phyloP scores from a whole-genome alignment of 2,329 filamentous ascomycete species.

The Aureobasidium sp. region DNA sequence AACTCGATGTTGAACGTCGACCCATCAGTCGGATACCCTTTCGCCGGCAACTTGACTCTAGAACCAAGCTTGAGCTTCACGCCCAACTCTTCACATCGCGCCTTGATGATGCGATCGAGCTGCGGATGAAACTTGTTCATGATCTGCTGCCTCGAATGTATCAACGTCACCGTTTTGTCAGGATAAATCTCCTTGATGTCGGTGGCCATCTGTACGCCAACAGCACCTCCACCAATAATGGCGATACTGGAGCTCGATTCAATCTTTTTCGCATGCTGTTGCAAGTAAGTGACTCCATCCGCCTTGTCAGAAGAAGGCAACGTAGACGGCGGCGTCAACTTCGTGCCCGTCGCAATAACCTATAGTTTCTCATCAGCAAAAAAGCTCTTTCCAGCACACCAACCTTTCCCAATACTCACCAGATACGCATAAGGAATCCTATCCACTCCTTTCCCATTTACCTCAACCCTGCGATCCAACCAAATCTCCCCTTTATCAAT shows the following conservation, averaged over 20 bases:
- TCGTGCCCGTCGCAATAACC: constrained; percentile 16
- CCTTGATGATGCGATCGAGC: constrained; percentile 34
- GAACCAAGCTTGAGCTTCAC: constrained; percentile 45
- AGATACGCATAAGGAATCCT: constrained; percentile 12
- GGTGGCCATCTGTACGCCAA: constrained; percentile 54
- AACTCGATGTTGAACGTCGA: constrained; percentile 34
- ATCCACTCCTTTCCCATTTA: neutral
- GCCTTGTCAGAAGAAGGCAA: constrained; percentile 11
- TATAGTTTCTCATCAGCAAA: neutral
- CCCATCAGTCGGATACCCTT: constrained; percentile 22
- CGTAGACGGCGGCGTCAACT: constrained; percentile 11
- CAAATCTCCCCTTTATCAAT: constrained; percentile 3
- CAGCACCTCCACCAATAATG: constrained; percentile 50
- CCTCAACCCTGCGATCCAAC: constrained; percentile 9
- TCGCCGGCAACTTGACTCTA: constrained; percentile 22
- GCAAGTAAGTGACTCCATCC: constrained; percentile 14
- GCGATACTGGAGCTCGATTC: constrained; percentile 4
- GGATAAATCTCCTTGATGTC: constrained; percentile 53
- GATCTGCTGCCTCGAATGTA: constrained; percentile 50
- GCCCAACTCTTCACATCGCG: constrained; percentile 41
- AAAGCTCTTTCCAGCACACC: neutral
- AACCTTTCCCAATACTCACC: neutral
- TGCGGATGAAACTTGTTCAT: constrained; percentile 46
- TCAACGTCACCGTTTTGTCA: constrained; percentile 49
- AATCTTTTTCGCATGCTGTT: constrained; percentile 1